These are phyloP conservation scores for Alternaria longipes DNA, from an alignment of 2,329 filamentous ascomycete genomes.

Conservation along the genomic window DNA sequence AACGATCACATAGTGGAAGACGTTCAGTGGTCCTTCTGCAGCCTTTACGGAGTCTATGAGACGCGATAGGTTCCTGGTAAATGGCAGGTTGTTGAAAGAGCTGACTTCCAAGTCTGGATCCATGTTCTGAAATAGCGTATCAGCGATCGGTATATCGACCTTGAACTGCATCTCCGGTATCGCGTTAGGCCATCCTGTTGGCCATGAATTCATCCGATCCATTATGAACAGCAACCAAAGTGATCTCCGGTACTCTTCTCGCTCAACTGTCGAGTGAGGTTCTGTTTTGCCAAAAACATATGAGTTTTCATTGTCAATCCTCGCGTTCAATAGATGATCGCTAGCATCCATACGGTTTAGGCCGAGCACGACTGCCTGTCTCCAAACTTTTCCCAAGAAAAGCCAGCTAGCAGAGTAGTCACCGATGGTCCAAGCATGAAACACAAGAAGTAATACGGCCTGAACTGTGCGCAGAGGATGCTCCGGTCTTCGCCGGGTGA, in stretches of 20 bases:
- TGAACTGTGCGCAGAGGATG: slow-evolving; percentile 38
- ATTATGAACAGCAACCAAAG: slow-evolving; percentile 46
- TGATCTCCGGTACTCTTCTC: slow-evolving; percentile 41
- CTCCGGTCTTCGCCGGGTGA: slow-evolving; percentile 29
- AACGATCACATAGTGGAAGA: slow-evolving; percentile 36
- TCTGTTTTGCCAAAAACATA: slow-evolving; percentile 4
- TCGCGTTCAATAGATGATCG: neutral
- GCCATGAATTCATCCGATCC: slow-evolving; percentile 39
- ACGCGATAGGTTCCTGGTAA: slow-evolving; percentile 34
- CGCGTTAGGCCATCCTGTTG: slow-evolving; percentile 36
- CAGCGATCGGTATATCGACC: slow-evolving; percentile 40
- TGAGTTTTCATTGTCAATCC: neutral
- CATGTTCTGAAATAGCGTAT: slow-evolving; percentile 35
- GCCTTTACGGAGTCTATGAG: slow-evolving; percentile 24
- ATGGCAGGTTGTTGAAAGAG: slow-evolving; percentile 21
- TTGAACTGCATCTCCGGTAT: slow-evolving; percentile 45
- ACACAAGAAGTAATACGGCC: slow-evolving; percentile 34
- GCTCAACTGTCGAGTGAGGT: slow-evolving; percentile 24
- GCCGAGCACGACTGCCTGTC: slow-evolving; percentile 39
- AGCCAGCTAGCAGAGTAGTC: slow-evolving; percentile 44
- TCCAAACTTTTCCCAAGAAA: slow-evolving; percentile 46
- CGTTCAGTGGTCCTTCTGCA: slow-evolving; percentile 24
- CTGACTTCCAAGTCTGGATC: slow-evolving; percentile 7
- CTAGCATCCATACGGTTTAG: slow-evolving; percentile 42
- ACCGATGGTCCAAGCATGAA: slow-evolving; percentile 34